Evolutionary conservation across 768 basidiomycete species (phyloP), one percentile per base, ranked within the genome.

Genomic region (Mrakia blollopis): DNA sequence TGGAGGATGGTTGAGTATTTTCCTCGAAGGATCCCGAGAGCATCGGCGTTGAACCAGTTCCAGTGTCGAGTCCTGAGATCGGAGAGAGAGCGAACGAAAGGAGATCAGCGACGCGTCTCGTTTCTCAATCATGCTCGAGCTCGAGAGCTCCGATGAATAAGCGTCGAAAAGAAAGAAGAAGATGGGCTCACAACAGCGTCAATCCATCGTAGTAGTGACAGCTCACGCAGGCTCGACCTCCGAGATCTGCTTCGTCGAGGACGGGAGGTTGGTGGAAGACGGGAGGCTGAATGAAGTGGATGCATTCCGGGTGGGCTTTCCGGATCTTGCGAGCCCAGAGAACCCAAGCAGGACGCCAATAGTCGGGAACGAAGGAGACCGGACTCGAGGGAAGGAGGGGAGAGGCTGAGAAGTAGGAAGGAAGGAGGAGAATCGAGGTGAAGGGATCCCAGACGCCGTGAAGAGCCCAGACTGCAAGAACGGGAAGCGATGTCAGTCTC

Each of bases 11-110:
- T 87, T 79, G 79, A 81, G 74, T 82, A 83, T 52, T 82, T 82
- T 6, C 93, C 92, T 28, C 96, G 86, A 47, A 99, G 83, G n/a
- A 98, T 82, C 1, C 96, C 97, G 0, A 99, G 85, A 1, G 95
- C 94, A 83, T 98, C 94, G 2, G 93, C 94, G 80, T 98, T 83
- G 79, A 83, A 83, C 82, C 81, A 83, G 72, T 83, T 83, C 82
- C 81, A 83, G 67, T 82, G 82, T 67, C 44, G 83, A 6, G 76
- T 77, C n/a, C 76, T 79, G 39, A n/a, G n/a, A n/a, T n/a, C n/a
- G 8, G 25, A 62, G 1, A 14, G 23, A 69, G 10, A 61, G 68
- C 28, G 30, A 41, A 18, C 18, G 18, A 14, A 37, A 21, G n/a
- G 28, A 57, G 23, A 21, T 62, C 37, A 77, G 71, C n/a, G 13